phyloP scores from a whole-genome alignment of 2,329 filamentous ascomycete genomes.

The Fusarium praegraminearum region DNA sequence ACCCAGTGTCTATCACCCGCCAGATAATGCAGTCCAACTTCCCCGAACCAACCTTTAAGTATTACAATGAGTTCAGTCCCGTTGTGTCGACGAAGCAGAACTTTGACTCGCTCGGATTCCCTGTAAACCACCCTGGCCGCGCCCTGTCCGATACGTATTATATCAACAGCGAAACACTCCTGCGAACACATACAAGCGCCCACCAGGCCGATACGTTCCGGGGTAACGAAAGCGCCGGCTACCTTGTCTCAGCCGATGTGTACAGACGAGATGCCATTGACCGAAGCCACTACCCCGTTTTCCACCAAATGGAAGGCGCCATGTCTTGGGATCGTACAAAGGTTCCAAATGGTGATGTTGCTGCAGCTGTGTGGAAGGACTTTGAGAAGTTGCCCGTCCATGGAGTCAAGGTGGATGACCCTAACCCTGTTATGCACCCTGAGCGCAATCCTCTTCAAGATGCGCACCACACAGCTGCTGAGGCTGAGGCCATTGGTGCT shows the following conservation, averaged over 20 bases:
- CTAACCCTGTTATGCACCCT: slow-evolving; percentile 80
- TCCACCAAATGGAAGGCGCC: slow-evolving; percentile 99
- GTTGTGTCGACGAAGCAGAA: slow-evolving; percentile 89
- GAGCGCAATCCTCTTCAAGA: slow-evolving; percentile 86
- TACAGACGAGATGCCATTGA: slow-evolving; percentile 96
- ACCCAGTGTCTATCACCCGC: slow-evolving; percentile 90
- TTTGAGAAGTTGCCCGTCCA: slow-evolving; percentile 79
- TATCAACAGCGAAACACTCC: slow-evolving; percentile 82
- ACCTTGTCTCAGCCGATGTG: slow-evolving; percentile 92
- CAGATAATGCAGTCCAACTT: slow-evolving; percentile 94
- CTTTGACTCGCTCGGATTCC: slow-evolving; percentile 97
- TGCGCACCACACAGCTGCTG: slow-evolving; percentile 75
- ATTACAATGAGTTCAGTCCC: slow-evolving; percentile 83
- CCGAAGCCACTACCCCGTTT: slow-evolving; percentile 93
- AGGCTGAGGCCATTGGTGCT: slow-evolving; percentile 83
- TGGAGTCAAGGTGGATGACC: slow-evolving; percentile 82
- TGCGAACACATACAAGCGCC: slow-evolving; percentile 94
- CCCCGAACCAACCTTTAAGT: slow-evolving; percentile 75
- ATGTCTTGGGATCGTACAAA: slow-evolving; percentile 83
- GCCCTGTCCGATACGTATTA: slow-evolving; percentile 95
- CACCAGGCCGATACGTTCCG: slow-evolving; percentile 89
- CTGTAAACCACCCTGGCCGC: slow-evolving; percentile 86
- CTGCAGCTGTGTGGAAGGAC: slow-evolving; percentile 76
- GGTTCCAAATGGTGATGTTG: slow-evolving; percentile 69
- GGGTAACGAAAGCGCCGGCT: slow-evolving; percentile 78